Base-by-base conservation (phyloP, 176 grass and related monocot genomes). In the Cymbopogon citratus region DNA sequence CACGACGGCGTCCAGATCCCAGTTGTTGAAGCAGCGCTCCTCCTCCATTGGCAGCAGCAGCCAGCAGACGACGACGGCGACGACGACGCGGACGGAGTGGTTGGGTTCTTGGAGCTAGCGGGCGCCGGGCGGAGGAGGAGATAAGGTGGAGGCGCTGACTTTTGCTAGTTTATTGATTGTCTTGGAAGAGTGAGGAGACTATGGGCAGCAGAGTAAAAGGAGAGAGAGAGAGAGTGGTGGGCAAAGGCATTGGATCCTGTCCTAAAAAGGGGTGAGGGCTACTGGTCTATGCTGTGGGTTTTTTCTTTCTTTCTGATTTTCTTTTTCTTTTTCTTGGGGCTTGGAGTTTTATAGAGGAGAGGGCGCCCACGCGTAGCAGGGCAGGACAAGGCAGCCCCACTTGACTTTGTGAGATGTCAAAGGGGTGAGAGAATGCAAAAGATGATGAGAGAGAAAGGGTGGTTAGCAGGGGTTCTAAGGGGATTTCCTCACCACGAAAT, bases 1-100 rank as follows among this genome's bases (percentile, higher is more conserved):
- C 81, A 97, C 91, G 70, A 97, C 91, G 81, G 91, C 91, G 49
- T 78, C 49, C n/a, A 97, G 89, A 66, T 93, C 91, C 94, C 94
- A 97, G 87, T 93, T 91, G 78, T 93, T 87, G 66, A 68, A 28
- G 69, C 59, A 81, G 73, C 19, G 81, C 63, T 87, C 84, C 40
- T 80, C 87, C 40, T 85, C 87, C 87, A 89, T 89, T 52, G 2
- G n/a, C 27, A 51, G 79, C 46, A 49, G 43, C 8, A 2, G 4
- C 3, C 9, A 44, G 14, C 72, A 69, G 18, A 36, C 49, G 80
- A 40, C 44, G 66, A 43, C 49, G 80, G 28, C 44, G 66, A 43
- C 66, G 38, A 7, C 24, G 67, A 45, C 43, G 43, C 38, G 38
- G 38, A 39, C 65, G 34, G 40, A 60, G 86, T 84, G 46, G 81